Conservation (phyloP, 352 stramenopile species). For the Stephanocyclus meneghinianus region DNA sequence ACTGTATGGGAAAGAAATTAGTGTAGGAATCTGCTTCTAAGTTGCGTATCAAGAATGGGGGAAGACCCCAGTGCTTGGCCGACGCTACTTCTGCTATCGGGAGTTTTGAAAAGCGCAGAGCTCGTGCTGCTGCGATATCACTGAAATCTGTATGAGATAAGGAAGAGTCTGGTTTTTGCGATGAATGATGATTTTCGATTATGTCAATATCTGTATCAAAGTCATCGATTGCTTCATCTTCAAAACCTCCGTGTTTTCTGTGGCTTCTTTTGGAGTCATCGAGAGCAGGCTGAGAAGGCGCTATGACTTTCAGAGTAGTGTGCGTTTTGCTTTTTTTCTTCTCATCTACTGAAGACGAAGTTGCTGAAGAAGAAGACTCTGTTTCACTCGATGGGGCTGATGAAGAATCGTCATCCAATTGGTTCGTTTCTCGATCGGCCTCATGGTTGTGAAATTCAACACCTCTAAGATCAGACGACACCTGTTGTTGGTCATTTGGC, state of each 20-base stretch:
- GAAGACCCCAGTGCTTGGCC: constrained; percentile 62
- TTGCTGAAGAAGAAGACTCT: constrained; percentile 39
- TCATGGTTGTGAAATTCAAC: neutral
- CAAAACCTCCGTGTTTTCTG: constrained; percentile 27
- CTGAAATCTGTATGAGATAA: constrained; percentile 6
- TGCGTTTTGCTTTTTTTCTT: constrained; percentile 18
- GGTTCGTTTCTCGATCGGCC: constrained; percentile 9
- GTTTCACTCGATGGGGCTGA: constrained; percentile 21
- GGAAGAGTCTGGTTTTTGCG: constrained; percentile 9
- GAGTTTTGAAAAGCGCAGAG: constrained; percentile 65
- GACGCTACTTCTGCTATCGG: constrained; percentile 66
- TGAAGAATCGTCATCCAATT: constrained; percentile 29
- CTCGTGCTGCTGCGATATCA: constrained; percentile 34
- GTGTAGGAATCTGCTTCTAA: constrained; percentile 68
- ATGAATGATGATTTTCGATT: constrained; percentile 44
- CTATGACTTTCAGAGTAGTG: constrained; percentile 69
- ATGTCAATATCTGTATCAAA: constrained; percentile 78
- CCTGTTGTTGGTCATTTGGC: neutral
- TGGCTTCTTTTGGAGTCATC: constrained; percentile 36
- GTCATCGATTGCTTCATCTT: constrained; percentile 77
- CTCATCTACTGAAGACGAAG: constrained; percentile 37
- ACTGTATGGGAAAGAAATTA: constrained; percentile 93
- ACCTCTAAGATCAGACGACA: neutral
- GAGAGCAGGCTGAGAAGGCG: constrained; percentile 53
- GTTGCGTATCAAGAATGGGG: constrained; percentile 75